Evolutionary conservation across 169 alveolate genomes (phyloP), one percentile per base, ranked within the genome.

Genomic region (Plasmodium fragile): DNA sequence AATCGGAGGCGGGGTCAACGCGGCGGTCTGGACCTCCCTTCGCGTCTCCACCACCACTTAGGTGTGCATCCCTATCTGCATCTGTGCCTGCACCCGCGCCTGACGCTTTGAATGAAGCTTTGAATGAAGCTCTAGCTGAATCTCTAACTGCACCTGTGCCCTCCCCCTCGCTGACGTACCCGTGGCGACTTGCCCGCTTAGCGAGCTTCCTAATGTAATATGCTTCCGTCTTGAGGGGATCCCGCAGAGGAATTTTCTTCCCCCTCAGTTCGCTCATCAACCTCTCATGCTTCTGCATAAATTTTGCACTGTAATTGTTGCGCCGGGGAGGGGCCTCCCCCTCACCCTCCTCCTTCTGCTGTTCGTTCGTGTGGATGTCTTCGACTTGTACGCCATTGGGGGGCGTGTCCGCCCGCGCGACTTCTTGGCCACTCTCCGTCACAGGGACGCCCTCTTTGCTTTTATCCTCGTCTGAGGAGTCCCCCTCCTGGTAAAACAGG

Each of bases 191-290:
- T 16, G 8, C 71, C 65, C 69, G 59, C 39, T 52, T 53, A 16
- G 80, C 39, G 3, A 85, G 18, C 45, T 52, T 77, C 32, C 70
- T 89, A 59, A 89, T 89, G 52, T 53, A 89, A 70, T 89, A 89
- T 8, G 94, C 79, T 34, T 89, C 94, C 65, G 73, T 34, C 71
- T 89, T 89, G 10, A 52, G 49, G 11, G 45, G 41, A 78, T 89
- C 94, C 2, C 52, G 70, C 69, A 89, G 22, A n/a, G 49, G 22
- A 3, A 89, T 55, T 34, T 89, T 89, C 36, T 89, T 89, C 69
- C 32, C 81, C 45, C 71, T 77, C 45, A 89, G 32, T 78, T 89
- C 94, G 53, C 52, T 78, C 53, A 89, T 53, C 8, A 89, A 32
- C 16, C 25, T 32, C 39, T 89, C 81, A 22, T 89, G 90, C 11